Percentiles rank a stretch among this genome's conserved stretches.
These are phyloP conservation scores for Nemania diffusa DNA, from an alignment of 2,329 filamentous ascomycete species.

Conservation along the genomic window DNA sequence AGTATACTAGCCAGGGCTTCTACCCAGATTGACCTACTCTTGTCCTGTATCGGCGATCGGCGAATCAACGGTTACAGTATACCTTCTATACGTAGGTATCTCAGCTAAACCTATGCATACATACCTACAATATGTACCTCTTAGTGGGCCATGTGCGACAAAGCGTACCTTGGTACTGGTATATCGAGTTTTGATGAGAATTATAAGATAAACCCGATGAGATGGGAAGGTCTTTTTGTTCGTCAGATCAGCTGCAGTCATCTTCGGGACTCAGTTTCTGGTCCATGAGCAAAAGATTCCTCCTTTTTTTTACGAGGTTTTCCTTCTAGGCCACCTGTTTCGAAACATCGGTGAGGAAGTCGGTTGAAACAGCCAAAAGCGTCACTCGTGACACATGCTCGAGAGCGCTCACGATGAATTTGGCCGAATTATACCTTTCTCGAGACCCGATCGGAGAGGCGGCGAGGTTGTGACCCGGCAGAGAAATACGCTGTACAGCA, in stretches of 20 bases:
- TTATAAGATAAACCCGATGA: neutral
- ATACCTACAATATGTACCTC: neutral
- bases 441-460: conserved; percentile 12
- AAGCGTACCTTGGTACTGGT: neutral
- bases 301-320: conserved; percentile 6
- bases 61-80: neutral
- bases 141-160: neutral
- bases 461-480: conserved; percentile 9
- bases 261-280: neutral
- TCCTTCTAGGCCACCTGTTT: conserved; percentile 20
- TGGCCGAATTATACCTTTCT: conserved; percentile 12
- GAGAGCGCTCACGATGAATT: conserved; percentile 4
- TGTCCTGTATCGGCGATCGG: conserved; percentile 3
- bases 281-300: neutral
- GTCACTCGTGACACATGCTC: conserved; percentile 3
- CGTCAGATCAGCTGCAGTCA: neutral
- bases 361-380: conserved; percentile 26
- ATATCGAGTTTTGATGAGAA: neutral
- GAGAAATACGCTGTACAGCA: neutral
- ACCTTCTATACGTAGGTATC: too few relatives aligned
- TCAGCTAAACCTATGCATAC: too few relatives aligned
- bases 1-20: too few relatives aligned
- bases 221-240: neutral
- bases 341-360: conserved; percentile 30
- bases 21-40: too few relatives aligned